A percentile compares a stretch with the other conserved stretches of the same genome.
Evolutionary conservation across 192 early-diverging fungal genomes (phyloP).

Genomic region (Podila minutissima): DNA sequence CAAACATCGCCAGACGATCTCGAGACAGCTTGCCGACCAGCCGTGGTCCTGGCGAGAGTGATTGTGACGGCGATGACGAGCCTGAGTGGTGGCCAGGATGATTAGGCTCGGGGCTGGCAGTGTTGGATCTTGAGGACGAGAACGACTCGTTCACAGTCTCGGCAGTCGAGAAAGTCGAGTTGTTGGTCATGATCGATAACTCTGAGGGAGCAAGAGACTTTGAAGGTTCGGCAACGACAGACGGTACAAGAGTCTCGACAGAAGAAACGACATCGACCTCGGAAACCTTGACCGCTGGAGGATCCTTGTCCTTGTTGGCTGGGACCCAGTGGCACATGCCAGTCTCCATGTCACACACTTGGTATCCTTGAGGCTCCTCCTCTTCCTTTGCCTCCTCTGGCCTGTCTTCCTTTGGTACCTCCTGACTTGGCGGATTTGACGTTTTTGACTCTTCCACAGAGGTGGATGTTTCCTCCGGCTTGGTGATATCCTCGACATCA

Average conservation of each 20-base stretch:
- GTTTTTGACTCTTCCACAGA: not conserved
- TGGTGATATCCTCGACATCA: constrained; percentile 5
- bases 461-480: not conserved
- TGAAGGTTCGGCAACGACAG: too few species aligned
- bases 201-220: too few species aligned
- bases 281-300: not conserved
- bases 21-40: constrained; percentile 37
- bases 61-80: constrained; percentile 12
- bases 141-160: too few species aligned
- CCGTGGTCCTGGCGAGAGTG: constrained; percentile 27
- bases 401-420: not conserved
- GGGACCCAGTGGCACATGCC: constrained; percentile 49
- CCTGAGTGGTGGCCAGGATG: not conserved
- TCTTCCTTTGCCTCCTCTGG: not conserved
- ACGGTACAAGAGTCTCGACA: too few species aligned
- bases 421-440: not conserved
- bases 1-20: constrained; percentile 51
- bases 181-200: too few species aligned
- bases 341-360: constrained; percentile 35
- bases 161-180: too few species aligned
- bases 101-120: too few species aligned
- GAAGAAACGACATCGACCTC: not conserved
- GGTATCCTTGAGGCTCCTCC: constrained; percentile 26
- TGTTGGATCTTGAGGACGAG: too few species aligned
- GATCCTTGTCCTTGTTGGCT: not conserved